These are phyloP conservation scores for Syzygium syzygioides DNA, from an alignment of 441 rosid genomes.

Conservation along the genomic window DNA sequence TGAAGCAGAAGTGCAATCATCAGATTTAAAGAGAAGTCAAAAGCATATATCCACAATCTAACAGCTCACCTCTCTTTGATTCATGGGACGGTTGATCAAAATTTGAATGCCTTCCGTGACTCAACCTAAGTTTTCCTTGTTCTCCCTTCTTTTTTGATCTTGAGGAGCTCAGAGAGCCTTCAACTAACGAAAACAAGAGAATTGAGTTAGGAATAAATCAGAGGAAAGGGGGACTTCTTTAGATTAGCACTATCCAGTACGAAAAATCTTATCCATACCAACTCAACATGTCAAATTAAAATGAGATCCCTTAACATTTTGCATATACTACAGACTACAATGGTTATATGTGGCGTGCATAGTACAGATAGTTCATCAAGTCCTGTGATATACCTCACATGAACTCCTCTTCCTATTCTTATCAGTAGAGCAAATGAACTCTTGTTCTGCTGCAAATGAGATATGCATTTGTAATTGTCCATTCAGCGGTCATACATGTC, in stretches of 20 bases:
- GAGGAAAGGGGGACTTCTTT: not conserved
- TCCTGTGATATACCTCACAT: not conserved
- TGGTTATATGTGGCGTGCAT: not conserved
- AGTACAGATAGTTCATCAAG: not conserved
- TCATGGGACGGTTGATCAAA: conserved; percentile 2
- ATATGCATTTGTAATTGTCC: not conserved
- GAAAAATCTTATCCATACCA: not conserved
- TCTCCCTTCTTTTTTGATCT: conserved; percentile 39
- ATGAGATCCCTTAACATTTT: not conserved
- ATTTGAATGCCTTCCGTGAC: conserved; percentile 7
- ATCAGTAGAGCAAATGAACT: not conserved
- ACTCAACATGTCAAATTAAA: not conserved
- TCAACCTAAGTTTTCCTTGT: conserved; percentile 17
- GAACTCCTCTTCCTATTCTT: not conserved
- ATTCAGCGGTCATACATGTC: not conserved
- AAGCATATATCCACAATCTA: not conserved
- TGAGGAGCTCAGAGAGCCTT: conserved; percentile 70
- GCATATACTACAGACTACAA: not conserved
- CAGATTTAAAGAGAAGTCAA: not conserved
- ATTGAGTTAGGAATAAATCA: not conserved
- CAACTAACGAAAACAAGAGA: conserved; percentile 34
- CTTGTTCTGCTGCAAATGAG: not conserved
- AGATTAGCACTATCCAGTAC: not conserved
- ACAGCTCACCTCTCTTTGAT: conserved; percentile 23
- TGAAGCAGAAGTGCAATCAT: not conserved